Evolutionary conservation across 257 asterid genomes (phyloP).

Genomic region (Cordia subcordata): DNA sequence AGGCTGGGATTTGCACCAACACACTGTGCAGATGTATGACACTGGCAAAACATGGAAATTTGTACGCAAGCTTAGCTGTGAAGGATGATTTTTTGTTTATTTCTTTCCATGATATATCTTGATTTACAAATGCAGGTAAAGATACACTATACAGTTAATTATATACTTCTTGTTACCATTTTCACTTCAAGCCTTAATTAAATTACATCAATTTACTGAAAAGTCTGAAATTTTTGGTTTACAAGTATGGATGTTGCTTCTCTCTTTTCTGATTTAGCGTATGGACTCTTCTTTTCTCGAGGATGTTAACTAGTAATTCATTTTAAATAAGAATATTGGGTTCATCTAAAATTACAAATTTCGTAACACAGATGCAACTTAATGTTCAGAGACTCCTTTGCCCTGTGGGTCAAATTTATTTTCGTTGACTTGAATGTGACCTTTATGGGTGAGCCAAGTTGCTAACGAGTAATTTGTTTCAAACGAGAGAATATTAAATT

Average conservation of each 20-base stretch:
- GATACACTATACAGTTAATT: background rate
- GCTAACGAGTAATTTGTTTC: no score
- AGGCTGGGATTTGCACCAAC: slow-evolving; percentile 83
- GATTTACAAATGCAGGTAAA: background rate
- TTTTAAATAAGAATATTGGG: no score
- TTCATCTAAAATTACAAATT: no score
- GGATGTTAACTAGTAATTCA: no score
- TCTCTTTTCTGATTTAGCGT: no score
- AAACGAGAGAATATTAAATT: no score
- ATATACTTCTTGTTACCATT: background rate
- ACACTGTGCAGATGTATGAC: slow-evolving; percentile 59
- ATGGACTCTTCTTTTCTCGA: no score
- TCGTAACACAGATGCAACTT: no score
- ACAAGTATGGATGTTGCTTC: background rate
- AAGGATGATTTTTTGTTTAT: background rate
- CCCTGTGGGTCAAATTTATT: background rate
- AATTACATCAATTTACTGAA: background rate
- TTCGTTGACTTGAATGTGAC: background rate
- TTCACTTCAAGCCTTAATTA: no score
- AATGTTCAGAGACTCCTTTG: background rate
- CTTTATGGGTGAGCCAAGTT: background rate
- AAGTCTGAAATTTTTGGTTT: background rate
- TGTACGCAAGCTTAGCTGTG: background rate
- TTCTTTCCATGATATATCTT: background rate
- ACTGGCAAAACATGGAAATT: background rate